Evolutionary conservation across 2,329 filamentous ascomycete species (phyloP).

Genomic region (Neopestalotiopsis sp.): DNA sequence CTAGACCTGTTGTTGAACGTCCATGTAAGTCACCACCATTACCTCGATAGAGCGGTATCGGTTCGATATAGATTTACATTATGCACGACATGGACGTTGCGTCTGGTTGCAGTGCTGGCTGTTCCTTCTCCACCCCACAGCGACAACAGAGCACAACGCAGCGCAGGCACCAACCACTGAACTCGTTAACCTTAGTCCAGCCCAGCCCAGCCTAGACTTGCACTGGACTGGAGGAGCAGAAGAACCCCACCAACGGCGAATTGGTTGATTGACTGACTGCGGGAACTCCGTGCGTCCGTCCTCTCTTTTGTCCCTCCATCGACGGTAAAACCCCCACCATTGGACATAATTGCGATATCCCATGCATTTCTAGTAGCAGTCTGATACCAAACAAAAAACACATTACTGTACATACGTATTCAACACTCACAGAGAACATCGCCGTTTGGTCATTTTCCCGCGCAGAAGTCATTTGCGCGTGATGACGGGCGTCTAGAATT

Average conservation of each 20-base stretch:
- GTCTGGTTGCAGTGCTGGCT: neutral
- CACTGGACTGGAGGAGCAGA: no score
- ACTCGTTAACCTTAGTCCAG: neutral
- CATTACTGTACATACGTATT: neutral
- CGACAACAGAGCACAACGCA: neutral
- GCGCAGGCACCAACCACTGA: neutral
- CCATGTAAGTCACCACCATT: neutral
- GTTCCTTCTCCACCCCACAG: neutral
- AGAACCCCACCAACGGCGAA: neutral
- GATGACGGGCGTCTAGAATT: conserved; percentile 11
- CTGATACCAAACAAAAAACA: neutral
- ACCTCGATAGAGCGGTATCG: conserved; percentile 9
- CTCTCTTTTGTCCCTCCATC: conserved; percentile 3
- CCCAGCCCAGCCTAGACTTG: neutral
- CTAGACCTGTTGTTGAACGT: no score
- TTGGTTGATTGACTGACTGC: neutral
- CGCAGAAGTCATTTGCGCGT: conserved; percentile 8
- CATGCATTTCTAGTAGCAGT: neutral
- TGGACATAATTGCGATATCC: conserved; percentile 1
- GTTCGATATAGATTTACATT: no score
- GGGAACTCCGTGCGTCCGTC: neutral
- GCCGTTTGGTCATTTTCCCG: neutral
- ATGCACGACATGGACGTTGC: neutral
- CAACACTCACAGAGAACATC: neutral
- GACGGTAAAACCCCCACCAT: conserved; percentile 14